Evolutionary conservation across 2,329 filamentous ascomycete genomes (phyloP).

Genomic region (Thelonectria rubi): DNA sequence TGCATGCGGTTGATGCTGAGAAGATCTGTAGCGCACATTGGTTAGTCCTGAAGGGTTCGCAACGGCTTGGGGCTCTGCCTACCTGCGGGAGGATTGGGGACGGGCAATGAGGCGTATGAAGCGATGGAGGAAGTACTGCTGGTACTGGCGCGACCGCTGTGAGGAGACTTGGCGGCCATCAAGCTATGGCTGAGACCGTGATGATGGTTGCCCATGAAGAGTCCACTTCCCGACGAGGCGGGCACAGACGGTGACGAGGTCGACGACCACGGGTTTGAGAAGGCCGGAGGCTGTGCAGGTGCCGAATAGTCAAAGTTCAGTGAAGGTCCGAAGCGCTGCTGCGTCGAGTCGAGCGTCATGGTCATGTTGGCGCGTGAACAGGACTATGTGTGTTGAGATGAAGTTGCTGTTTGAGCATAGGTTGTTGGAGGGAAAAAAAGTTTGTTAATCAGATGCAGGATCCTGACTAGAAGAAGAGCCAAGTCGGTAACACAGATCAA

Average conservation of each 20-base stretch:
- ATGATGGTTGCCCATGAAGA: slow-evolving; percentile 70
- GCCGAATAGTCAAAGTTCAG: slow-evolving; percentile 80
- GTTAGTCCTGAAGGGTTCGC: slow-evolving; percentile 56
- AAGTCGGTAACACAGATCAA: slow-evolving; percentile 56
- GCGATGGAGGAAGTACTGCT: slow-evolving; percentile 69
- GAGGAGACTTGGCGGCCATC: slow-evolving; percentile 54
- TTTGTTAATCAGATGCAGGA: slow-evolving; percentile 64
- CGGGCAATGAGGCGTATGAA: slow-evolving; percentile 76
- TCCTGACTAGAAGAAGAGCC: slow-evolving; percentile 55
- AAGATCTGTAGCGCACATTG: slow-evolving; percentile 77
- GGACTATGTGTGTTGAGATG: slow-evolving; percentile 27
- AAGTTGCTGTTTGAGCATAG: slow-evolving; percentile 37
- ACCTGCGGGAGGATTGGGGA: slow-evolving; percentile 79
- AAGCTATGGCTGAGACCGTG: slow-evolving; percentile 64
- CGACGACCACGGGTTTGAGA: slow-evolving; percentile 89
- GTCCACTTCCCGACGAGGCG: slow-evolving; percentile 63
- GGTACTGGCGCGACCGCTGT: slow-evolving; percentile 63
- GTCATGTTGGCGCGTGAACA: slow-evolving; percentile 71
- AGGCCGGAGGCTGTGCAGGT: slow-evolving; percentile 69
- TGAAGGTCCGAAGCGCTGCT: slow-evolving; percentile 78
- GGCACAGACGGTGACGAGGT: slow-evolving; percentile 56
- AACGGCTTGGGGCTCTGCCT: slow-evolving; percentile 60
- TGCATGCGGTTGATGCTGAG: slow-evolving; percentile 72
- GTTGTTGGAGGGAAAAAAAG: slow-evolving; percentile 38
- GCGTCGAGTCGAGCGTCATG: slow-evolving; percentile 92